Evolutionary conservation across 73 alveolate species (phyloP), one percentile per base, ranked within the genome.

Genomic region (Paraurostyla sp.): DNA sequence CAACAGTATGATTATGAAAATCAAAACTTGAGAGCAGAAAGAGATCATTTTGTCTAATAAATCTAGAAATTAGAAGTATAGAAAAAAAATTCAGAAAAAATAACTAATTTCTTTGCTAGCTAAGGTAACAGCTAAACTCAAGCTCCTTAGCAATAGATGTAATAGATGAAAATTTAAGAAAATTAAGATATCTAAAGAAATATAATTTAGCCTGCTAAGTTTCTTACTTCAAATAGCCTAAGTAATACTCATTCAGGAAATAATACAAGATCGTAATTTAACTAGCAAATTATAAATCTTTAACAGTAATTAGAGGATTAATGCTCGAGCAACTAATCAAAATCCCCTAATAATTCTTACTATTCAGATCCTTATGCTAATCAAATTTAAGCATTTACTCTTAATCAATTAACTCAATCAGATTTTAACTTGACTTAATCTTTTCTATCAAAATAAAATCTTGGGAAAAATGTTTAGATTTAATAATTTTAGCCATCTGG

Each of bases 391-490:
- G 82, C 59, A 3, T 65, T 65, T 38, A 65, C 82, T 40, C 35
- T 65, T 15, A 65, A 65, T 65, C 25, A 65, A 38, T 16, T 18
- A 38, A 65, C 82, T 6, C 1, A 65, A 11, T 65, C 82, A 13
- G 82, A 65, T 38, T 65, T 65, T 23, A 65, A 65, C 25, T 23
- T 65, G 29, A 65, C 82, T 22, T 38, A 65, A 38, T 65, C 82
- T 35, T 7, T 9, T 65, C 1, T 38, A 65, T 38, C 35, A 65
- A 40, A 18, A 36, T 38, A 65, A 65, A 11, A 38, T 16, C 41
- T 1, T 32, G 9, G 58, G 58, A 15, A 65, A 6, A 30, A 11
- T 11, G 15, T 59, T 18, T 38, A 25, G 6, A 16, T 30, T 16
- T 22, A 33, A 15, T 15, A 65, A 38, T 36, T 18, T 7, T 30